phyloP scores from a whole-genome alignment of 495 filamentous ascomycete genomes.

The Xylaria bambusicola region DNA sequence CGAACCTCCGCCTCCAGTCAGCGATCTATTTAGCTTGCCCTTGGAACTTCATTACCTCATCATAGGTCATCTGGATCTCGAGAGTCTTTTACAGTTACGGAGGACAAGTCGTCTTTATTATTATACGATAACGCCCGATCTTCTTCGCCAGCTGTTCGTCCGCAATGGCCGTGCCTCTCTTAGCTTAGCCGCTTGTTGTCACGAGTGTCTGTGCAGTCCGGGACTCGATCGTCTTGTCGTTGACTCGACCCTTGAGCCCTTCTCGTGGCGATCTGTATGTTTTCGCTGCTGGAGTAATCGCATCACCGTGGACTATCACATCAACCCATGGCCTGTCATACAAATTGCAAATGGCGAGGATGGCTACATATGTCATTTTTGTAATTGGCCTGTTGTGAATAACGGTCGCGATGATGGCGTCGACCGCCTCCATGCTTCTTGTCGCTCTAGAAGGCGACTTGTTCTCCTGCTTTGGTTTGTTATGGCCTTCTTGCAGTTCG shows the following conservation, averaged over 20 bases:
- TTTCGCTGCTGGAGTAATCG: conserved; percentile 35
- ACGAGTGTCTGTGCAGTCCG: conserved; percentile 30
- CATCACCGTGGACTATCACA: conserved; percentile 24
- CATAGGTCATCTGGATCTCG: conserved; percentile 29
- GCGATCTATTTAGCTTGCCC: conserved; percentile 21
- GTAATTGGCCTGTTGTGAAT: conserved; percentile 34
- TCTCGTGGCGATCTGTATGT: conserved; percentile 31
- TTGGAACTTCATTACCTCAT: conserved; percentile 34
- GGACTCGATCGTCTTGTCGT: conserved; percentile 35
- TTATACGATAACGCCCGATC: conserved; percentile 29
- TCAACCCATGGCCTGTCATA: conserved; percentile 34
- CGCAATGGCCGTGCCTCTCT: conserved; percentile 12
- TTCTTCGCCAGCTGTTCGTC: conserved; percentile 27
- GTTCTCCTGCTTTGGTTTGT: conserved; percentile 30
- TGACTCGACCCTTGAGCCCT: conserved; percentile 22
- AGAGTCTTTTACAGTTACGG: conserved; percentile 28
- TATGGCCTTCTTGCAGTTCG: conserved; percentile 36
- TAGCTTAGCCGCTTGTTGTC: conserved; percentile 26
- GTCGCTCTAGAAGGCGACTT: conserved; percentile 29
- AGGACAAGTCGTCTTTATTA: conserved; percentile 27
- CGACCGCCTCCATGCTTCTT: conserved; percentile 32
- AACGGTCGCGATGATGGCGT: conserved; percentile 25
- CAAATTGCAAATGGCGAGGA: conserved; percentile 32
- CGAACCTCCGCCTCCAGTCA: background rate
- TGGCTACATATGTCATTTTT: conserved; percentile 38